Evolutionary conservation across 768 basidiomycete species (phyloP).

Genomic region (Cytidiella melzeri): DNA sequence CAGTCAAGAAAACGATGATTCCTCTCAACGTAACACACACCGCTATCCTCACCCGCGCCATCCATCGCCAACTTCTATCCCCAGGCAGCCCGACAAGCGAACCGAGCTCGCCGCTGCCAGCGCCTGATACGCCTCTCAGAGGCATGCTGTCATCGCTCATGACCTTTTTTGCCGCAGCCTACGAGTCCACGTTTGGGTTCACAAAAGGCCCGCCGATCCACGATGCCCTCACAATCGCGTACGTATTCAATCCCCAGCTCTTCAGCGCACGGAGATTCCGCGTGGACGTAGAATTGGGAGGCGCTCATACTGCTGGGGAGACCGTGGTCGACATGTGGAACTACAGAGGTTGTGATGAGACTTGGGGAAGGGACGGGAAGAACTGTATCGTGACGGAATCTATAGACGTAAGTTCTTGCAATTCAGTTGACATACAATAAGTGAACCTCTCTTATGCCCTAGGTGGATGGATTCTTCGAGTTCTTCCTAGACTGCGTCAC

Average conservation of each 20-base stretch:
- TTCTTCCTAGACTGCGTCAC: constrained; percentile 55
- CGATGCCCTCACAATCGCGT: constrained; percentile 78
- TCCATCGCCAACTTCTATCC: constrained; percentile 49
- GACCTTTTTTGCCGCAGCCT: constrained; percentile 65
- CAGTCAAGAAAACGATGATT: constrained; percentile 68
- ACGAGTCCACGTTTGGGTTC: constrained; percentile 76
- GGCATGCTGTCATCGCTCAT: constrained; percentile 72
- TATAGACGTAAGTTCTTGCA: constrained; percentile 61
- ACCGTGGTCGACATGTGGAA: constrained; percentile 78
- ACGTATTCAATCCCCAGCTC: constrained; percentile 60
- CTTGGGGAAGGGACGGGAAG: constrained; percentile 69
- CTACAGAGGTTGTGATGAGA: constrained; percentile 50
- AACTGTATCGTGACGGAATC: constrained; percentile 70
- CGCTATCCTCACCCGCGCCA: constrained; percentile 58
- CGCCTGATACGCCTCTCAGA: constrained; percentile 44
- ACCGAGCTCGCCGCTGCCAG: constrained; percentile 9
- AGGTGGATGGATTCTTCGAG: constrained; percentile 64
- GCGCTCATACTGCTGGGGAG: constrained; percentile 62
- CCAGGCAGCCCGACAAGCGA: constrained; percentile 4
- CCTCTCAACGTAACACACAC: constrained; percentile 87
- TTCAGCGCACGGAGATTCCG: constrained; percentile 60
- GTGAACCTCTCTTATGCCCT: constrained; percentile 9
- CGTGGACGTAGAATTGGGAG: constrained; percentile 77
- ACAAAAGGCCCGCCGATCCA: constrained; percentile 83
- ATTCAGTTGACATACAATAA: no score